A percentile compares a stretch with the other conserved stretches of the same genome.
Conservation (phyloP, 768 basidiomycete species). For the Kwoniella mangroviensis region DNA sequence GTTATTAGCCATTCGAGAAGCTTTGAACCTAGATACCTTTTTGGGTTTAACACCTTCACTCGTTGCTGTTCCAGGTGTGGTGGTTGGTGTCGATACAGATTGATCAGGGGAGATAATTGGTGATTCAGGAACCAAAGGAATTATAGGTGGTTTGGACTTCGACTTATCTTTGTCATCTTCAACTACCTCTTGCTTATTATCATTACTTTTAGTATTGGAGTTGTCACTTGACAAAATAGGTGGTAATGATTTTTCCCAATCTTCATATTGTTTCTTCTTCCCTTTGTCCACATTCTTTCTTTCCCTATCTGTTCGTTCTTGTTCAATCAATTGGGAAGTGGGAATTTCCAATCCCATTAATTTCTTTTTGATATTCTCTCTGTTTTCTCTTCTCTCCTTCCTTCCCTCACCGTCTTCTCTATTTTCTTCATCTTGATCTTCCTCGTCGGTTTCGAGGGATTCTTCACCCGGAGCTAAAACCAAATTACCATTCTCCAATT, state of each 20-base stretch:
- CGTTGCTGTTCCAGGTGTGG: background rate
- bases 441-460: constrained; percentile 36
- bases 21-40: constrained; percentile 48
- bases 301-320: background rate
- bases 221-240: constrained; percentile 3
- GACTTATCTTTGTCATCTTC: background rate
- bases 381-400: constrained; percentile 22
- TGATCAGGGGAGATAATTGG: background rate
- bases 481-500: constrained; percentile 51
- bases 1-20: constrained; percentile 36
- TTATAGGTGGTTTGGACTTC: constrained; percentile 18
- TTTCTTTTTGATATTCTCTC: constrained; percentile 32
- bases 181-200: background rate
- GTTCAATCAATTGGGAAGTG: background rate
- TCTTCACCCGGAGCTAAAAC: constrained; percentile 47
- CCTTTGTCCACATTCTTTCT: constrained; percentile 2
- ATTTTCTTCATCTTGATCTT: constrained; percentile 29
- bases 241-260: constrained; percentile 21
- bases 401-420: constrained; percentile 1
- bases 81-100: background rate
- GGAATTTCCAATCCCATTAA: constrained; percentile 28
- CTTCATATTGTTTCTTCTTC: constrained; percentile 4
- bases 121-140: constrained; percentile 6
- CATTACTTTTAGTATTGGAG: no score
- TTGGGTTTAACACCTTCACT: constrained; percentile 23